Base-by-base conservation (phyloP, 2,329 filamentous ascomycete species). In the Trichoderma asperellum region DNA sequence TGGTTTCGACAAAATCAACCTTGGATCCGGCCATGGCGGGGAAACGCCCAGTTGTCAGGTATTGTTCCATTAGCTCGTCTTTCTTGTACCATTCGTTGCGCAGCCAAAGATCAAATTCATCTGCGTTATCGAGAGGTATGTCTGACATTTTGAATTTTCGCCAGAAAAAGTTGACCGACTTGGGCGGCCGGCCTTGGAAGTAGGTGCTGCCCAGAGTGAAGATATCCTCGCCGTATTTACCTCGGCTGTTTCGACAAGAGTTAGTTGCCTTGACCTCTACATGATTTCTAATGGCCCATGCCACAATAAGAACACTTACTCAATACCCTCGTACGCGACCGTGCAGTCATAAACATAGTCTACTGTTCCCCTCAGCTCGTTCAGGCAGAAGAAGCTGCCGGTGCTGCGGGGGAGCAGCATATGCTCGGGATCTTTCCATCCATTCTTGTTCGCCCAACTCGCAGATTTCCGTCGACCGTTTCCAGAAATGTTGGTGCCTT, bases 151-250 rank as follows among this genome's bases (percentile, higher is more conserved):
- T 87, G 80, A 97, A 97, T 11, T 94, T 89, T 65, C 96, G 89
- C 93, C 95, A 99, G 81, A 97, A 92, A 84, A 98, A 94, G 80
- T 97, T 98, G 75, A 98, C 94, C 1, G 94, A 97, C 78, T 94
- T 97, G 1, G 95, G 96, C 0, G 94, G 91, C 1, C 92, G 89
- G 14, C 96, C 94, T 78, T 96, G 89, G 72, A 97, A 90, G 77
- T 96, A 97, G 4, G 93, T 96, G 60, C 94, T 94, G 2, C 88
- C 87, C 4, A 99, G 84, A 0, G 92, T 94, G 79, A 96, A 98
- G 75, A 92, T 91, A 60, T 96, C 89, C 77, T 98, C 94, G n/a
- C 95, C 94, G 73, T 91, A 97, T 74, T 91, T 87, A 49, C 91
- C 92, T 70, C 90, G 91, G 29, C 91, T 93, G 71, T 64, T 52